These are phyloP conservation scores for Apiospora malaysiana DNA, from an alignment of 2,329 filamentous ascomycete species.

Conservation along the genomic window DNA sequence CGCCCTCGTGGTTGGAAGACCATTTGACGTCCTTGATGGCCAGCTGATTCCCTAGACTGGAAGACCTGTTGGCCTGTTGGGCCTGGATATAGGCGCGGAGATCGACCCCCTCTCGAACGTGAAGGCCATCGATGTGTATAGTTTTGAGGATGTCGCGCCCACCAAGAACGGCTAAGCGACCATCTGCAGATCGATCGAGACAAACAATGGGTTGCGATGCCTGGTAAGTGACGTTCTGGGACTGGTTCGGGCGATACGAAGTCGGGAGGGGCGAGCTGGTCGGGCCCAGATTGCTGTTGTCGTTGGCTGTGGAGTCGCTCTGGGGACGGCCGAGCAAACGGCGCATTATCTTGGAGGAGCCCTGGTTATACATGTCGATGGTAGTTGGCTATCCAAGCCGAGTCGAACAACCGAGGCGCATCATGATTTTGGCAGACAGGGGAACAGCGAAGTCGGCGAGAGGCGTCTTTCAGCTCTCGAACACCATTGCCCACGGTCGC, in stretches of 20 bases:
- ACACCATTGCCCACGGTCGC: neutral
- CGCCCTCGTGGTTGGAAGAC: conserved; percentile 49
- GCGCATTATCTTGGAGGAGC: conserved; percentile 63
- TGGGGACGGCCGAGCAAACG: conserved; percentile 63
- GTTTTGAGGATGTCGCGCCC: conserved; percentile 68
- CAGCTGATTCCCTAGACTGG: conserved; percentile 58
- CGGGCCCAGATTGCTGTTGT: conserved; percentile 48
- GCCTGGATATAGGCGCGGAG: conserved; percentile 61
- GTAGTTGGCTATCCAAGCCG: conserved; percentile 36
- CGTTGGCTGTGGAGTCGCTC: conserved; percentile 52
- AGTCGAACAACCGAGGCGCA: conserved; percentile 24
- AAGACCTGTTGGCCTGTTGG: conserved; percentile 51
- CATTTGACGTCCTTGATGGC: conserved; percentile 69
- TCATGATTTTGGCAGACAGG: conserved; percentile 22
- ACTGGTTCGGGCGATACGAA: conserved; percentile 57
- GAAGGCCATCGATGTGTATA: conserved; percentile 59
- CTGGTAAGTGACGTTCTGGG: conserved; percentile 60
- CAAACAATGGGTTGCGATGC: conserved; percentile 60
- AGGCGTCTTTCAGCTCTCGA: neutral
- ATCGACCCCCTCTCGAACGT: conserved; percentile 62
- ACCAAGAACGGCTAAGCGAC: conserved; percentile 60
- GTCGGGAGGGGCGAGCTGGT: conserved; percentile 51
- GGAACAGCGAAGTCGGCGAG: neutral
- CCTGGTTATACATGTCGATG: conserved; percentile 53
- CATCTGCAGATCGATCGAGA: conserved; percentile 64